Conservation (phyloP, 495 filamentous ascomycete genomes). For the Podospora pseudopauciseta region DNA sequence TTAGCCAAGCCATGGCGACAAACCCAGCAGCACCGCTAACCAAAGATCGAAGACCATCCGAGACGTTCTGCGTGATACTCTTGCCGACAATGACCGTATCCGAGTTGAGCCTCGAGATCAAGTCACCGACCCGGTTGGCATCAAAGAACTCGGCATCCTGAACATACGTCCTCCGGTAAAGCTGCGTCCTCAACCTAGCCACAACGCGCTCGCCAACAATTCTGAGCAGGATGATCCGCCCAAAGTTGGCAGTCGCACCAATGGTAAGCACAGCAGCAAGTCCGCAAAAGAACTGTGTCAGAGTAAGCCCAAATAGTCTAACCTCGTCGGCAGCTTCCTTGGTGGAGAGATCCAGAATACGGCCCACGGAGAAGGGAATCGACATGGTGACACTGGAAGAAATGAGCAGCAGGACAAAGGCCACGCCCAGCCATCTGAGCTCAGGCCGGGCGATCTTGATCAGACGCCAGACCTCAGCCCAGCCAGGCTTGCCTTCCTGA, state of each 20-base stretch:
- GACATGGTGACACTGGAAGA: constrained; percentile 91
- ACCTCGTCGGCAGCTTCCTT: constrained; percentile 34
- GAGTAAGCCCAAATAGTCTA: constrained; percentile 34
- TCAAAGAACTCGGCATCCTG: constrained; percentile 99
- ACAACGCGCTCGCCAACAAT: constrained; percentile 95
- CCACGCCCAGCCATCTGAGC: constrained; percentile 67
- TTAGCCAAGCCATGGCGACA: constrained; percentile 87
- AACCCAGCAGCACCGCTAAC: constrained; percentile 89
- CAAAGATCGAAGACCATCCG: constrained; percentile 81
- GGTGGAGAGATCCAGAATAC: constrained; percentile 73
- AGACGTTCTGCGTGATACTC: constrained; percentile 95
- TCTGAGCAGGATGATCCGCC: constrained; percentile 86
- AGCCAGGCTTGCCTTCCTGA: constrained; percentile 57
- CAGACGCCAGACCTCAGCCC: constrained; percentile 78
- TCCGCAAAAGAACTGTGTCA: constrained; percentile 38
- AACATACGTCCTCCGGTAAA: constrained; percentile 84
- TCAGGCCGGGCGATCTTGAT: constrained; percentile 87
- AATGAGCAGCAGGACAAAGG: constrained; percentile 77
- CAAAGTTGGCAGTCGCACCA: constrained; percentile 72
- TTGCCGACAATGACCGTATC: constrained; percentile 98
- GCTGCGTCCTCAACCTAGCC: constrained; percentile 77
- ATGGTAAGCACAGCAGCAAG: constrained; percentile 38
- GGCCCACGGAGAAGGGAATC: constrained; percentile 92
- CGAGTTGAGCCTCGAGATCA: constrained; percentile 91
- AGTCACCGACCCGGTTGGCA: constrained; percentile 90